These are phyloP conservation scores for Microthlaspi erraticum DNA, from an alignment of 345 rosid genomes.

Conservation along the genomic window DNA sequence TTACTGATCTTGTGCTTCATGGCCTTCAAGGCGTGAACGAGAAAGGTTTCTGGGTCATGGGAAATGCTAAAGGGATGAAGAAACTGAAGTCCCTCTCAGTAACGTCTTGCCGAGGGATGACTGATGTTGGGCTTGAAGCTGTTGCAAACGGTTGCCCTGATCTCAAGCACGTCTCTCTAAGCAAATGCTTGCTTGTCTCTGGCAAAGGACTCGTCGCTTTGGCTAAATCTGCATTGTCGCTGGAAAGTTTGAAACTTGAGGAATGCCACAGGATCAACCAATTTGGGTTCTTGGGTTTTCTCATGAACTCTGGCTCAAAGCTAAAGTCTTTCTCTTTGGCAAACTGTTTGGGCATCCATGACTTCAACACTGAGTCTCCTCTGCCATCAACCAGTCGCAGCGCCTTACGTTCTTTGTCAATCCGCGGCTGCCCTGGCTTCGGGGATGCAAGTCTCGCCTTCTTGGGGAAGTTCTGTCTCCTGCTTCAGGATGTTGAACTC, in stretches of 20 bases:
- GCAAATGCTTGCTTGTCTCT: conserved; percentile 67
- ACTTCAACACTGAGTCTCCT: conserved; percentile 52
- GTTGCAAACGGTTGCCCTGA: conserved; percentile 87
- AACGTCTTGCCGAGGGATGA: conserved; percentile 73
- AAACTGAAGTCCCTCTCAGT: conserved; percentile 74
- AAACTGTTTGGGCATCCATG: conserved; percentile 76
- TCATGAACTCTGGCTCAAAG: conserved; percentile 61
- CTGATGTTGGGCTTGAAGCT: conserved; percentile 81
- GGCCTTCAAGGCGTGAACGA: conserved; percentile 74
- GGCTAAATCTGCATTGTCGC: conserved; percentile 61
- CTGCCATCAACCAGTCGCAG: conserved; percentile 51
- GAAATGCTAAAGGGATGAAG: conserved; percentile 80
- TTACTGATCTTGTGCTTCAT: conserved; percentile 72
- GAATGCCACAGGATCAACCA: conserved; percentile 98
- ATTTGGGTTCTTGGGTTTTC: conserved; percentile 72
- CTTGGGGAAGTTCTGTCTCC: conserved; percentile 79
- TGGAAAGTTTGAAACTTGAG: conserved; percentile 84
- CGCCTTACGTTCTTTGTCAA: conserved; percentile 63
- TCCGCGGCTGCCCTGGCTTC: conserved; percentile 83
- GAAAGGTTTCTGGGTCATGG: conserved; percentile 99
- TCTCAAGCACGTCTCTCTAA: conserved; percentile 64
- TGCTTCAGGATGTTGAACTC: conserved; percentile 67
- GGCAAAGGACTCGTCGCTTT: conserved; percentile 82
- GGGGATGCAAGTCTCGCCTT: conserved; percentile 70
- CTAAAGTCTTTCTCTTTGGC: conserved; percentile 67